phyloP scores from a whole-genome alignment of 2,329 filamentous ascomycete species.

The Apiospora saccharicola region DNA sequence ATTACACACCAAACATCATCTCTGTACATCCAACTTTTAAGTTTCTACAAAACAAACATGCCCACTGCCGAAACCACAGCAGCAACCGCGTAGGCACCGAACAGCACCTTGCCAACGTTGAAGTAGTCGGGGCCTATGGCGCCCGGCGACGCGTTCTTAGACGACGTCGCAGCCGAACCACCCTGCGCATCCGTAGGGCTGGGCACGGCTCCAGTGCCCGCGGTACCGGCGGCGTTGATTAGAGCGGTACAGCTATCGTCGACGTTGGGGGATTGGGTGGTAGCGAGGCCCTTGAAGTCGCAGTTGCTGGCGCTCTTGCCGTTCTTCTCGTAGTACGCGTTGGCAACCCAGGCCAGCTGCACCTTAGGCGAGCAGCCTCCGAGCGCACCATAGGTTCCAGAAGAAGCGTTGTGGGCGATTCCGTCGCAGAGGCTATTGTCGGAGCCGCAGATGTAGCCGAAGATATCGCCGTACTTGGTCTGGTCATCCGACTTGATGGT shows the following conservation, averaged over 20 bases:
- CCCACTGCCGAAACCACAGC: constrained; percentile 59
- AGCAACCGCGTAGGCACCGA: constrained; percentile 57
- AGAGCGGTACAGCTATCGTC: constrained; percentile 63
- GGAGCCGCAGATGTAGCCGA: constrained; percentile 75
- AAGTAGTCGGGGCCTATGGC: constrained; percentile 39
- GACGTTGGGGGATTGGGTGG: constrained; percentile 54
- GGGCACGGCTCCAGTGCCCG: constrained; percentile 64
- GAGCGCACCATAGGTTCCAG: constrained; percentile 78
- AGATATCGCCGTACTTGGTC: constrained; percentile 71
- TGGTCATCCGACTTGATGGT: constrained; percentile 63
- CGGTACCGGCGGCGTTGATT: constrained; percentile 68
- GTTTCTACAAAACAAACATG: constrained; percentile 60
- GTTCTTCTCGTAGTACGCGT: constrained; percentile 73
- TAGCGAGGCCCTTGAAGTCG: constrained; percentile 73
- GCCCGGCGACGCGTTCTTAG: constrained; percentile 53
- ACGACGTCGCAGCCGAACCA: constrained; percentile 48
- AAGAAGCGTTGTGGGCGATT: constrained; percentile 71
- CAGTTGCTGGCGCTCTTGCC: constrained; percentile 66
- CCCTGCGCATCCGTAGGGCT: constrained; percentile 48
- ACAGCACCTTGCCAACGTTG: constrained; percentile 42
- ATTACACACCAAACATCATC: background rate
- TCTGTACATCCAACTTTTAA: no score
- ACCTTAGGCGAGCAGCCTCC: constrained; percentile 76
- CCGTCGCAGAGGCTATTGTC: constrained; percentile 66
- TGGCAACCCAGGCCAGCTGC: constrained; percentile 77